These are phyloP conservation scores for Fragilaria crotonensis DNA, from an alignment of 108 stramenopile genomes.

Conservation along the genomic window DNA sequence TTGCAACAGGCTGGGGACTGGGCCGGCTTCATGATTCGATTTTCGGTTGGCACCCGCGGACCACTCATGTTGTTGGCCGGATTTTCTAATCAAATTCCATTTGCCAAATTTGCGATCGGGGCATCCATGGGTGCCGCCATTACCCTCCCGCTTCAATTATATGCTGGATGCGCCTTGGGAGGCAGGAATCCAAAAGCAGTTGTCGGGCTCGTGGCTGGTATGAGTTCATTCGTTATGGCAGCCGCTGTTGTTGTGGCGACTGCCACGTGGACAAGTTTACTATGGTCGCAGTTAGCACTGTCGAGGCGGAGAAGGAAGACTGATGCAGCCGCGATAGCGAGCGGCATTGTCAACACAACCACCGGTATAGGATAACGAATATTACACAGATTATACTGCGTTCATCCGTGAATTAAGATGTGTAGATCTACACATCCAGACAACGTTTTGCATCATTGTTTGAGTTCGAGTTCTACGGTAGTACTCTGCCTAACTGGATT, in stretches of 20 bases:
- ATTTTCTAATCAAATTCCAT: slow-evolving; percentile 1
- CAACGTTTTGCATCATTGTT: no score
- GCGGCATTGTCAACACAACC: no score
- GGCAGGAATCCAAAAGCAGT: slow-evolving; percentile 9
- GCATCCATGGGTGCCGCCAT: slow-evolving; percentile 4
- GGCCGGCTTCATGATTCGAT: slow-evolving; percentile 12
- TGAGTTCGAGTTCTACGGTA: no score
- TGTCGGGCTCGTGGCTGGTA: slow-evolving; percentile 4
- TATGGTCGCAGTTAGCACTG: no score
- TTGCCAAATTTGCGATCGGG: slow-evolving; percentile 7
- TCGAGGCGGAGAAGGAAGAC: no score
- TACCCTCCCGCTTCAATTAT: slow-evolving; percentile 4
- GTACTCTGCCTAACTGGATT: no score
- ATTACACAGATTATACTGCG: no score
- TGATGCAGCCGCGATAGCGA: no score
- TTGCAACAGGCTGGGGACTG: slow-evolving; percentile 7
- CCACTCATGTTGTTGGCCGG: slow-evolving; percentile 14
- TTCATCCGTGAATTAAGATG: no score
- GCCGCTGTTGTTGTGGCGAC: slow-evolving; percentile 2
- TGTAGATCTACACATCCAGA: no score
- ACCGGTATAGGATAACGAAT: no score
- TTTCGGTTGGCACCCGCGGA: slow-evolving; percentile 9
- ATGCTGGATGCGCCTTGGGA: slow-evolving; percentile 5
- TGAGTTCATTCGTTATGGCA: slow-evolving; percentile 7
- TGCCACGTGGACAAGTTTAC: background rate